Evolutionary conservation across 2,329 filamentous ascomycete species (phyloP).

Genomic region (Didymella exigua): DNA sequence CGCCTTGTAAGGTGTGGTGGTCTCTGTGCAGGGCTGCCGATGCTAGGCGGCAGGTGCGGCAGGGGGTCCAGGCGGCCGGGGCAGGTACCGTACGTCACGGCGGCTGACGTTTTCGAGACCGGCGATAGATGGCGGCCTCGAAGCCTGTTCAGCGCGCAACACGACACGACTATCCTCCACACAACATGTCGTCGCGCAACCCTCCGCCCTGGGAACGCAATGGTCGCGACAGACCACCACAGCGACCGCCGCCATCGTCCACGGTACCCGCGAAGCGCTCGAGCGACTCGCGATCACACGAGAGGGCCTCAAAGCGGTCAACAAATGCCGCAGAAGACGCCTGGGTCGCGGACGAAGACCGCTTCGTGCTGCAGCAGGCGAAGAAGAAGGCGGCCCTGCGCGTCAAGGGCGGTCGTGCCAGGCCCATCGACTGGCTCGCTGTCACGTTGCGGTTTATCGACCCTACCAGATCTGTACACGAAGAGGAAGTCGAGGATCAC

Average conservation of each 20-base stretch:
- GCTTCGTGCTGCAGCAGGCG: conserved; percentile 92
- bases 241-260: conserved; percentile 35
- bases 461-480: conserved; percentile 74
- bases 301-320: conserved; percentile 49
- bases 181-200: conserved; percentile 40
- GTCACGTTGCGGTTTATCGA: conserved; percentile 91
- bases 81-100: conserved; percentile 32
- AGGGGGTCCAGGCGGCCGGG: conserved; percentile 1
- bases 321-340: conserved; percentile 56
- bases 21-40: conserved; percentile 19
- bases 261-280: conserved; percentile 51
- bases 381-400: conserved; percentile 98
- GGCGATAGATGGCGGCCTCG: neutral
- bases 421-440: conserved; percentile 90
- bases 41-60: conserved; percentile 1
- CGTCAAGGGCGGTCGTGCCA: conserved; percentile 86
- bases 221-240: conserved; percentile 25
- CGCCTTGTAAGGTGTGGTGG: neutral
- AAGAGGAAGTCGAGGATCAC: conserved; percentile 81
- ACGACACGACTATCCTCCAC: neutral
- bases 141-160: neutral
- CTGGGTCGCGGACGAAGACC: conserved; percentile 94
- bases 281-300: conserved; percentile 51
- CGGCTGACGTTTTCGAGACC: conserved; percentile 22
- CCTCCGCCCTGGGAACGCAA: conserved; percentile 42